Evolutionary conservation across 345 rosid genomes (phyloP), one percentile per base, ranked within the genome.

Genomic region (Sonneratia alba): DNA sequence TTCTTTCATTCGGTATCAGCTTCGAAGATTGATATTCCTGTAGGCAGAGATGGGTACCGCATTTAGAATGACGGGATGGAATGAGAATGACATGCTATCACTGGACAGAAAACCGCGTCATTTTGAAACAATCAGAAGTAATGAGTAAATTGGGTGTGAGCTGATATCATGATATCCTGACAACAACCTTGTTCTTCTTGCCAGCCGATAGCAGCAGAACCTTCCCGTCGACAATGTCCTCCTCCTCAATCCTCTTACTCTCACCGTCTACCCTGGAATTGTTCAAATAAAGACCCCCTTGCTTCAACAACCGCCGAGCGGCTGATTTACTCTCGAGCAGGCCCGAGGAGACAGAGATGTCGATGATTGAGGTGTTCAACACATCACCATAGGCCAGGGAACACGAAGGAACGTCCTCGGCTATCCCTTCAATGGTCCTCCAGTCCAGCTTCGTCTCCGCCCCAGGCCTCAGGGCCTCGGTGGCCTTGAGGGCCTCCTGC

Each of bases 281-380:
- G 82, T 95, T 91, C 89, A 95, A 84, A 80, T 95, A 91, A n/a
- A 95, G 65, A 4, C 99, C 97, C 9, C 99, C 97, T 85, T 95
- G 99, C 85, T 86, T 95, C 83, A 92, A 71, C 79, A 91, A 68
- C 14, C 97, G 88, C 34, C 96, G 83, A 0, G 91, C 97, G 67
- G 97, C 93, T 7, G 93, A 85, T 78, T 90, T 95, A 76, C 93
- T 88, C 78, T 87, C 96, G 43, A 95, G 77, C 88, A 95, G 81
- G n/a, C 97, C 97, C 14, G 93, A 76, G 34, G 87, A 85, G 69
- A 95, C 92, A 0, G 90, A 78, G 70, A 95, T 82, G 82, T 95
- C 97, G 78, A 90, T 76, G 15, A 90, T 75, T 0, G 86, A 85
- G 74, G 80, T 69, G 73, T 85, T 78, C 71, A 87, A 61, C 34